Conservation (phyloP, 371 early-diverging fungal genomes). For the Saksenaea oblongispora region DNA sequence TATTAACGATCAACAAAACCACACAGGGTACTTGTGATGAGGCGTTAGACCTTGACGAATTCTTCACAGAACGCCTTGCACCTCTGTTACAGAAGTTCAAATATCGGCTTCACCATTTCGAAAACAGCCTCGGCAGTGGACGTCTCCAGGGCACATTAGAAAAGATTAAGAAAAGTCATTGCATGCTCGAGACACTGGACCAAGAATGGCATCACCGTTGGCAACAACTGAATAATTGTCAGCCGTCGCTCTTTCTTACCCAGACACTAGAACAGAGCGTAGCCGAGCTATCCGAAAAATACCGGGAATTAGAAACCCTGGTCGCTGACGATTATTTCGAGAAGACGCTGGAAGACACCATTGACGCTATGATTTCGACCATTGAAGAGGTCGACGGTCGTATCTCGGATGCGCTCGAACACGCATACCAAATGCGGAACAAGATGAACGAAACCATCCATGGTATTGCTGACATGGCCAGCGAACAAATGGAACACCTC, state of each 20-base stretch:
- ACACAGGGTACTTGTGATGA: conserved; percentile 28
- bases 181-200: conserved; percentile 32
- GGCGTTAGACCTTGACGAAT: conserved; percentile 40
- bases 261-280: conserved; percentile 24
- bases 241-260: not conserved
- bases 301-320: conserved; percentile 20
- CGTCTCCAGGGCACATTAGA: conserved; percentile 29
- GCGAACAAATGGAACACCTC: conserved; percentile 43
- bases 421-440: conserved; percentile 38
- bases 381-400: conserved; percentile 51
- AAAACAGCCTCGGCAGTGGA: conserved; percentile 34
- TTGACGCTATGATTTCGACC: conserved; percentile 45
- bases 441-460: conserved; percentile 39
- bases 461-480: conserved; percentile 40
- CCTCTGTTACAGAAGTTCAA: conserved; percentile 49
- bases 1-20: conserved; percentile 37
- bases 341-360: conserved; percentile 37
- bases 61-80: conserved; percentile 41
- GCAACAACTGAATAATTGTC: conserved; percentile 16
- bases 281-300: conserved; percentile 26
- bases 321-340: conserved; percentile 29
- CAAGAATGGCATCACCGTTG: conserved; percentile 41
- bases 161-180: conserved; percentile 38
- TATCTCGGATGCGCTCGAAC: conserved; percentile 41
- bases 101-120: conserved; percentile 39